These are phyloP conservation scores for Myotisia sp. DNA, from an alignment of 2,329 filamentous ascomycete genomes.

Conservation along the genomic window DNA sequence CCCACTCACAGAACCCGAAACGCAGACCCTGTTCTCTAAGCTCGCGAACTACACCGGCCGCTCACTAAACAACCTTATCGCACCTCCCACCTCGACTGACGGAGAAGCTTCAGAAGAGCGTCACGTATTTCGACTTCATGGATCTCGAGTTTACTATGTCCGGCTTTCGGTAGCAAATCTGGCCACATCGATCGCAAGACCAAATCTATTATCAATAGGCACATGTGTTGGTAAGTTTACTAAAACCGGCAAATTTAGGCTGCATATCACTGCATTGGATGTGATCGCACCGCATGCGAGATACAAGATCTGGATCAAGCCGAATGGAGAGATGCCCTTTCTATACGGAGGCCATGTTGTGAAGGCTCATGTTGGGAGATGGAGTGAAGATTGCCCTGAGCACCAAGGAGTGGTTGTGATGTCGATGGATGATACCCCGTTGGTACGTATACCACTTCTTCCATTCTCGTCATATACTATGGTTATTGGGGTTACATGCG, in stretches of 20 bases:
- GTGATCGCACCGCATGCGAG: conserved; percentile 80
- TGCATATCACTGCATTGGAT: conserved; percentile 78
- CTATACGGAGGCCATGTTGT: conserved; percentile 85
- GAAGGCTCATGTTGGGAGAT: conserved; percentile 67
- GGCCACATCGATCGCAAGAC: conserved; percentile 69
- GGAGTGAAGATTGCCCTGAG: conserved; percentile 83
- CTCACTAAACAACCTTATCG: conserved; percentile 72
- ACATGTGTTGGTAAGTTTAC: conserved; percentile 85
- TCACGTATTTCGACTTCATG: conserved; percentile 73
- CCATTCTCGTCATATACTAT: neutral
- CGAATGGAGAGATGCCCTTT: conserved; percentile 95
- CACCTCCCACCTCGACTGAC: conserved; percentile 52
- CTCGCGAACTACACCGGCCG: conserved; percentile 84
- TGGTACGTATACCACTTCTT: conserved; percentile 30
- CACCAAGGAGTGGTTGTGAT: conserved; percentile 84
- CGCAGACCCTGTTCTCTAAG: conserved; percentile 70
- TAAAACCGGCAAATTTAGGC: conserved; percentile 86
- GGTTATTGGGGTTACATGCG: conserved; percentile 1
- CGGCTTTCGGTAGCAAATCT: conserved; percentile 80
- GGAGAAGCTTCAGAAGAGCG: conserved; percentile 52
- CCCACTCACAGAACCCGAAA: conserved; percentile 54
- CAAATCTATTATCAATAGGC: conserved; percentile 72
- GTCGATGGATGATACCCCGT: conserved; percentile 78
- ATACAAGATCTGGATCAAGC: conserved; percentile 95
- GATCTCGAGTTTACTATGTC: conserved; percentile 81